phyloP scores from a whole-genome alignment of 2,329 filamentous ascomycete genomes.

The Raffaelea arxii region DNA sequence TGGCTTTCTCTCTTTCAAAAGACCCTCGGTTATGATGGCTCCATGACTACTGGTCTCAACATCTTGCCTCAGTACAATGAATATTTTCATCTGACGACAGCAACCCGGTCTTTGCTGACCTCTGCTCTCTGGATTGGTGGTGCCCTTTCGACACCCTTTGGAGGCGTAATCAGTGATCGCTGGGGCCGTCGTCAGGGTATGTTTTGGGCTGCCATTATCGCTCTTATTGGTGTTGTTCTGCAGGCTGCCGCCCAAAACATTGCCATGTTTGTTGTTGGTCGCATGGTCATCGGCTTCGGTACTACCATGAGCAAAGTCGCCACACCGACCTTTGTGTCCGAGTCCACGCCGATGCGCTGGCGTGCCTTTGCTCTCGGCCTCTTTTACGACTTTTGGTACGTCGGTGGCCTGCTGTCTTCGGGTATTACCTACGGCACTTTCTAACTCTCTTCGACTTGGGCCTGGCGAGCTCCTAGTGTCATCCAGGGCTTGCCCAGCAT shows the following conservation, averaged over 20 bases:
- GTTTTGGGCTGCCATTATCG: constrained; percentile 2
- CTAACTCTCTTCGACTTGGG: constrained; percentile 37
- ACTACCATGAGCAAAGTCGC: constrained; percentile 51
- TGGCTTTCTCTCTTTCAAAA: too few relatives aligned
- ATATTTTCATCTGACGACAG: constrained; percentile 22
- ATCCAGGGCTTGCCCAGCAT: constrained; percentile 31
- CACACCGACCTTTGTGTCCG: constrained; percentile 49
- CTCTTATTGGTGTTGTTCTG: constrained; percentile 12
- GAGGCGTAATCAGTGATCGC: constrained; percentile 14
- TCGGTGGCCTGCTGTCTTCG: constrained; percentile 25
- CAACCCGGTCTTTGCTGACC: constrained; percentile 12
- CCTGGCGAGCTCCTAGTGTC: constrained; percentile 45
- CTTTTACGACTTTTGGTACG: not conserved
- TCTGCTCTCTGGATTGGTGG: constrained; percentile 12
- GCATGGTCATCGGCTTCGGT: constrained; percentile 48
- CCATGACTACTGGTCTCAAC: constrained; percentile 21
- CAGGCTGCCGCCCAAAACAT: constrained; percentile 13
- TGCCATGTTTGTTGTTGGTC: constrained; percentile 52
- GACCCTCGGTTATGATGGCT: not conserved
- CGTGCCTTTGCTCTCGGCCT: not conserved
- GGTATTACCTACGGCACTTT: constrained; percentile 37
- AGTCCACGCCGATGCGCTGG: constrained; percentile 17
- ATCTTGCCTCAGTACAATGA: constrained; percentile 22
- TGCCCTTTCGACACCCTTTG: constrained; percentile 12
- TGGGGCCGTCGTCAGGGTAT: constrained; percentile 14